A percentile compares a stretch with the other conserved stretches of the same genome.
phyloP scores from a whole-genome alignment of 2,329 filamentous ascomycete species.

The Beauveria sp. region DNA sequence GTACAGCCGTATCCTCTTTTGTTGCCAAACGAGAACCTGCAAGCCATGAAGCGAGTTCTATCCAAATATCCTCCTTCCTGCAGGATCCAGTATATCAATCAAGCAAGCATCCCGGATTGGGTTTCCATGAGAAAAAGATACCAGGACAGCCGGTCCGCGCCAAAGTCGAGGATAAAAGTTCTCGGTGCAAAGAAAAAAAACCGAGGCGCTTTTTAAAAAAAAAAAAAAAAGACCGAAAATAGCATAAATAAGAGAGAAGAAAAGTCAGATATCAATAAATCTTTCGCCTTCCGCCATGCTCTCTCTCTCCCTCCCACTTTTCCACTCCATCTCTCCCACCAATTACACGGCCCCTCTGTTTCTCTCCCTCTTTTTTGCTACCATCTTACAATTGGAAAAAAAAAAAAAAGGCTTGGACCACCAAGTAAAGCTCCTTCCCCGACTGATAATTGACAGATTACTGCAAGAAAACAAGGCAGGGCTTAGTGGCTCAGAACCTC shows the following conservation, averaged over 20 bases:
- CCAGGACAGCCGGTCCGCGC: background rate
- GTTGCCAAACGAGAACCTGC: no score
- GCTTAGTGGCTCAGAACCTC: constrained; percentile 17
- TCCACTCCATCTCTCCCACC: background rate
- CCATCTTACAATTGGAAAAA: background rate
- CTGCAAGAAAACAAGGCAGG: background rate
- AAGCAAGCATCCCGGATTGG: no score
- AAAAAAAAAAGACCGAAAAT: background rate
- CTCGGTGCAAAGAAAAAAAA: background rate
- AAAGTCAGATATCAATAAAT: background rate
- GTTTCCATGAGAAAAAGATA: background rate
- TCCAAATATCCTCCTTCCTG: no score
- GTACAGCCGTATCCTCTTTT: no score
- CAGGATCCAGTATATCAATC: background rate
- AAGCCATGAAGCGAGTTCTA: no score
- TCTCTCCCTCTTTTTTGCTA: background rate
- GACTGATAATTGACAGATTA: background rate
- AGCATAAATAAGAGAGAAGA: background rate
- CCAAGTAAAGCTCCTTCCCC: background rate
- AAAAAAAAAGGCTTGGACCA: background rate
- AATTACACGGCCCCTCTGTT: background rate
- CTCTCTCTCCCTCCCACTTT: background rate
- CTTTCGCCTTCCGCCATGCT: background rate
- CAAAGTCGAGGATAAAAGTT: background rate
- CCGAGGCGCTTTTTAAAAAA: background rate